phyloP scores from a whole-genome alignment of 192 early-diverging fungal species.

The Geranomyces michiganensis region DNA sequence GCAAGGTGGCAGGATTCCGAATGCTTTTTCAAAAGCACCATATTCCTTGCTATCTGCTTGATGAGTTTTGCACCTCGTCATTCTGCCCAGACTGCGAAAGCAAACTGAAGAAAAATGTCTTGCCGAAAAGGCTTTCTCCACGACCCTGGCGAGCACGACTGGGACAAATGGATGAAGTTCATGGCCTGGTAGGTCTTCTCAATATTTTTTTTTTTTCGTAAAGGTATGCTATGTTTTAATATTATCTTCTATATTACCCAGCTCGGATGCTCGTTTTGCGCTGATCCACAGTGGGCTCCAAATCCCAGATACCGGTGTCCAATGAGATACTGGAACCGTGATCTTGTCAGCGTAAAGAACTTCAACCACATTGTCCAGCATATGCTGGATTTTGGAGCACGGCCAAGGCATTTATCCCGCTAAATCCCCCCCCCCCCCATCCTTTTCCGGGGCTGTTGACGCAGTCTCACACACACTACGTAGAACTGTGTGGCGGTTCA shows the following conservation, averaged over 20 bases:
- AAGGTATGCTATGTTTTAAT: background rate
- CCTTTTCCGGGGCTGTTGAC: no score
- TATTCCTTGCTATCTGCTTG: slow-evolving; percentile 32
- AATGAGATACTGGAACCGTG: no score
- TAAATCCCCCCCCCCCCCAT: no score
- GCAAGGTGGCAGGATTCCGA: slow-evolving; percentile 17
- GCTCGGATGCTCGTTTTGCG: background rate
- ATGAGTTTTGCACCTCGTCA: slow-evolving; percentile 32
- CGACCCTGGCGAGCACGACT: background rate
- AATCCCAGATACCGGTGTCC: no score
- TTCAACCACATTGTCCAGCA: no score
- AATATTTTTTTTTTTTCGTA: background rate
- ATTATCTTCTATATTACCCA: background rate
- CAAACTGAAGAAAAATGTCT: background rate
- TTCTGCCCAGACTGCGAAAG: slow-evolving; percentile 11
- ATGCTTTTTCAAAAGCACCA: slow-evolving; percentile 12
- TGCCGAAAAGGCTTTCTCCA: background rate
- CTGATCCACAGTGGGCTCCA: background rate
- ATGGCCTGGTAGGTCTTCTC: background rate
- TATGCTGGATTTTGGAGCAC: no score
- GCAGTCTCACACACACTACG: no score
- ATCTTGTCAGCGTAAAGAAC: no score
- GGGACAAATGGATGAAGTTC: slow-evolving; percentile 3
- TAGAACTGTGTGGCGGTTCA: no score
- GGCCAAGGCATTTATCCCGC: no score